Evolutionary conservation across 2,329 filamentous ascomycete species (phyloP).

Genomic region (Coniochaeta sp.): DNA sequence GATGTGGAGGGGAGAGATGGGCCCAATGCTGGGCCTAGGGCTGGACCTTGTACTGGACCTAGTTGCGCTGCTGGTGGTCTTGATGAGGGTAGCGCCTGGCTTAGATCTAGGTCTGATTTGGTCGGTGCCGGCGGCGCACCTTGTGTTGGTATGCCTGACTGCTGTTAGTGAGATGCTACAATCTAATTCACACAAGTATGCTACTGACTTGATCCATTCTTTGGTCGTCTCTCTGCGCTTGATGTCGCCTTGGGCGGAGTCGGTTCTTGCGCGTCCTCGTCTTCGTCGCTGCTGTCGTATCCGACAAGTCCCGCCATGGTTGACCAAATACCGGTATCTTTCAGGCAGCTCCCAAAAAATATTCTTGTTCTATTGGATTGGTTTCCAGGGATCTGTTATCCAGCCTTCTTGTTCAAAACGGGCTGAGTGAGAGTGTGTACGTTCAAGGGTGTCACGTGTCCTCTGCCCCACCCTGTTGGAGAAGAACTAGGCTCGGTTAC

Average conservation of each 20-base stretch:
- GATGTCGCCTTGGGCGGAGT: background rate
- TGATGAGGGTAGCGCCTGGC: conserved; percentile 4
- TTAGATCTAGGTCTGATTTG: conserved; percentile 5
- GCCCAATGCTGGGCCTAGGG: conserved; percentile 29
- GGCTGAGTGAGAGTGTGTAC: background rate
- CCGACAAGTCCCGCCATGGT: conserved; percentile 37
- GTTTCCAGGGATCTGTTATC: too few relatives aligned
- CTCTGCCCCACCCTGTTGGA: background rate
- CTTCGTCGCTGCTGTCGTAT: conserved; percentile 46
- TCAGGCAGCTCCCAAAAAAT: too few relatives aligned
- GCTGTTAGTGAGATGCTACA: background rate
- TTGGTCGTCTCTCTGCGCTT: background rate
- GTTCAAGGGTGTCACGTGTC: conserved; percentile 3
- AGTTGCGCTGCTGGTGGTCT: conserved; percentile 6
- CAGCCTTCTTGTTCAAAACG: background rate
- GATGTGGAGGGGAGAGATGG: conserved; percentile 26
- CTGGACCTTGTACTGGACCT: conserved; percentile 6
- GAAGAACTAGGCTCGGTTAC: background rate
- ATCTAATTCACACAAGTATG: background rate
- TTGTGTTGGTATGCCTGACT: background rate
- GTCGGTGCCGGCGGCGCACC: background rate
- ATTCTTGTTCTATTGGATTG: too few relatives aligned
- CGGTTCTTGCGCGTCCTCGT: conserved; percentile 24
- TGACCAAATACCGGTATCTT: too few relatives aligned
- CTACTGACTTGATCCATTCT: background rate